These are phyloP conservation scores for Ogataea trehalophila DNA, from an alignment of 805 yeast species.

Conservation along the genomic window DNA sequence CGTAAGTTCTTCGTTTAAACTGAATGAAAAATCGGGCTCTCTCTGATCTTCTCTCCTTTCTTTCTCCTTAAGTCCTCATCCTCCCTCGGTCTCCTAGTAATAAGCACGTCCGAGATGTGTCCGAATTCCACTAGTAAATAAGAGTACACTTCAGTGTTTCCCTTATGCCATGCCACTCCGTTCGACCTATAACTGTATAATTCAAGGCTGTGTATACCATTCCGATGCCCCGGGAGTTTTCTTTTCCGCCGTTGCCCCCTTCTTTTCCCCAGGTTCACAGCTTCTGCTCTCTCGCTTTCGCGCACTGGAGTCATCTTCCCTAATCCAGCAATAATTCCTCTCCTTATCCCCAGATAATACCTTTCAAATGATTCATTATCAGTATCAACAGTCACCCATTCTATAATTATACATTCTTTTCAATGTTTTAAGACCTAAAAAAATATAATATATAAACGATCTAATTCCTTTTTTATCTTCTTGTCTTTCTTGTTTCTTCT, in stretches of 20 bases:
- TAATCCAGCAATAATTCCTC: not conserved
- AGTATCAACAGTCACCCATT: no score
- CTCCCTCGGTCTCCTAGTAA: no score
- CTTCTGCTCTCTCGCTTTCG: not conserved
- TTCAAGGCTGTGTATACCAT: not conserved
- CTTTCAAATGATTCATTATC: not conserved
- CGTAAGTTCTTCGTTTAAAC: no score
- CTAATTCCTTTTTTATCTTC: not conserved
- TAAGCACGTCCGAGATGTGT: no score
- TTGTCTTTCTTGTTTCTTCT: not conserved
- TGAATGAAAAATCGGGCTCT: no score
- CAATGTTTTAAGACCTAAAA: no score
- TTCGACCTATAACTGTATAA: not conserved
- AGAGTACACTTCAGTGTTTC: not conserved
- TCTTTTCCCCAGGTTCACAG: not conserved
- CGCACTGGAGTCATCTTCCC: not conserved
- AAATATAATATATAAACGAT: not conserved
- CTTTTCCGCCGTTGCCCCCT: not conserved
- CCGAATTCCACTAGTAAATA: no score
- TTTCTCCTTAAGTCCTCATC: no score
- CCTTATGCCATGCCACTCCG: not conserved
- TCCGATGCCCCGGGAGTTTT: constrained; percentile 3
- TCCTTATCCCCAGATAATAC: constrained; percentile 1
- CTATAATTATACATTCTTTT: no score
- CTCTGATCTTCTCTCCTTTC: no score